These are phyloP conservation scores for Choanephora cucurbitarum DNA, from an alignment of 371 early-diverging fungal species.

Conservation along the genomic window DNA sequence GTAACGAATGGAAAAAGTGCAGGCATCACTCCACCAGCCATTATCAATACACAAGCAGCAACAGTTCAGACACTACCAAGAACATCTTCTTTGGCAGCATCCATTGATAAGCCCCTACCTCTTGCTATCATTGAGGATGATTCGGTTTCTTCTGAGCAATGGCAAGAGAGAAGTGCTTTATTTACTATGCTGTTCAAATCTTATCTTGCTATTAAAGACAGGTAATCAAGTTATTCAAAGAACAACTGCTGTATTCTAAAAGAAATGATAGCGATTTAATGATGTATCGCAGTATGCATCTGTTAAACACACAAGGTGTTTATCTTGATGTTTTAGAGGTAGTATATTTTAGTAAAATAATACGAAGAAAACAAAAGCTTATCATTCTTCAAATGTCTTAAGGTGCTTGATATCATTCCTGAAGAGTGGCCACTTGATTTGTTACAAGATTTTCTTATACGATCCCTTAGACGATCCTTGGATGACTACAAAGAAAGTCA, in stretches of 20 bases:
- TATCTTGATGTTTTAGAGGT: conserved; percentile 65
- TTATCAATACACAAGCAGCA: not conserved
- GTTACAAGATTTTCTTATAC: conserved; percentile 55
- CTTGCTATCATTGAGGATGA: conserved; percentile 5
- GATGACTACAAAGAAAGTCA: conserved; percentile 58
- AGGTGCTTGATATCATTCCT: conserved; percentile 65
- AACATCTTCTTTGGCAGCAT: conserved; percentile 24
- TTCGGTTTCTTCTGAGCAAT: conserved; percentile 14
- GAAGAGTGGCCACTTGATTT: conserved; percentile 66
- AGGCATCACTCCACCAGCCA: conserved; percentile 22
- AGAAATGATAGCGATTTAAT: conserved; percentile 53
- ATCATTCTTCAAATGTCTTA: too few species aligned
- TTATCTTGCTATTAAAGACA: conserved; percentile 41
- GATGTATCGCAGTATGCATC: conserved; percentile 47
- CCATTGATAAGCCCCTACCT: conserved; percentile 11
- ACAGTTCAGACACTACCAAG: conserved; percentile 14
- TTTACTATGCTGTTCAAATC: conserved; percentile 44
- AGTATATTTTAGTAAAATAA: too few species aligned
- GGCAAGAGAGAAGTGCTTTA: conserved; percentile 33
- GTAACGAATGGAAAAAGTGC: conserved; percentile 54
- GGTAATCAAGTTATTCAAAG: too few species aligned
- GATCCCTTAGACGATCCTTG: conserved; percentile 54
- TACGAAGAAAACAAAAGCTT: too few species aligned
- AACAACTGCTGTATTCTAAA: too few species aligned
- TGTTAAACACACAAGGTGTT: conserved; percentile 64